Evolutionary conservation across 768 basidiomycete genomes (phyloP), one percentile per base, ranked within the genome.

Genomic region (Boletus rubescentipes): DNA sequence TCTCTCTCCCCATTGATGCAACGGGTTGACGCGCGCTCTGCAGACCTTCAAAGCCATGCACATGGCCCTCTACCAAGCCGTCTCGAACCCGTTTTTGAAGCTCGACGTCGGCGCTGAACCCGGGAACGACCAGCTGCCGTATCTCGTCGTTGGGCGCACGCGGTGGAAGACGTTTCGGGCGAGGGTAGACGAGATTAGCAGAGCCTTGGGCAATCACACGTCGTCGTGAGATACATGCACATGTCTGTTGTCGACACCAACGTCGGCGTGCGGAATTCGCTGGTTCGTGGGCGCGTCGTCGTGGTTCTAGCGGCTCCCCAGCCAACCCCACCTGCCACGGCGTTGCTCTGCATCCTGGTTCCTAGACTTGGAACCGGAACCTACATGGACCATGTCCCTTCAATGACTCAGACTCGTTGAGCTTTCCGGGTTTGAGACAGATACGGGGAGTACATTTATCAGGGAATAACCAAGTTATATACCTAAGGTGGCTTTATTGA

Each of bases 1-100:
- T 40, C 18, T 29, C 26, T 35, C 38, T 29, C 35, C n/a, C n/a
- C n/a, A n/a, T n/a, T n/a, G n/a, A n/a, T n/a, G n/a, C n/a, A n/a
- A n/a, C n/a, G n/a, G n/a, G 18, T 11, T 42, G 42, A 44, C 40
- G 16, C 16, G 26, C 21, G 21, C 5, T 9, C 12, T 31, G 14
- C 62, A 96, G 93, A 83, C 91, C 38, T 94, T 93, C 78, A 89
- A 87, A 65, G 91, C 93, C 9, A 69, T 95, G 49, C 93, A 96
- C 65, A 88, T 90, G 76, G 89, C 91, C 0, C 93, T 93, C 71
- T 89, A 91, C 59, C 78, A 80, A 34, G 81, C 93, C 21, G 79
- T 91, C 44, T 87, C 90, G 38, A 94, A 95, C 62, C 93, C 93
- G 3, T 94, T 96, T 73, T 75, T 93, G 48, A 85, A 79, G 54